Evolutionary conservation across 441 rosid genomes (phyloP), one percentile per base, ranked within the genome.

Genomic region (Melastoma candidum): DNA sequence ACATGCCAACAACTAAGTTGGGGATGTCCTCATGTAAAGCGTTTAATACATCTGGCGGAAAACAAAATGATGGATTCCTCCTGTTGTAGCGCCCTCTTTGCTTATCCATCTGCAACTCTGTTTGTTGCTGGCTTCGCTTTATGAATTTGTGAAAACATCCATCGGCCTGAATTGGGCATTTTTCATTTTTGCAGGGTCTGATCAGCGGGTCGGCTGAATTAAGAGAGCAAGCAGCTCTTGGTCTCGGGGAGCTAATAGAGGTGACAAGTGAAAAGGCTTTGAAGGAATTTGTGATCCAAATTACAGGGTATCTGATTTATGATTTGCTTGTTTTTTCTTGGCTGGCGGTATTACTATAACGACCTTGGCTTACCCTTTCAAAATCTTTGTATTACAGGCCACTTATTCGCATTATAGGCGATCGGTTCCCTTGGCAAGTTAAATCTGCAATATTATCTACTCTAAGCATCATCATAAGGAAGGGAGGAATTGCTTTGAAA

Each of bases 341-440:
- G 36, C 26, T 52, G 36, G 26, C 56, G 13, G 22, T 29, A 52
- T 36, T 17, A 52, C 43, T 25, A 24, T 7, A 36, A 27, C 26
- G 22, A 29, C 12, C 32, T 11, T 36, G 41, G 6, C 41, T 36
- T 4, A 36, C 41, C 29, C 56, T 12, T 36, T 14, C 32, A 12
- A 52, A 52, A 24, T 52, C 7, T 29, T 0, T 14, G 49, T 68
- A 46, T 57, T 72, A 68, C 90, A 90, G 97, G 85, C 97, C 99
- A 50, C 97, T 95, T 49, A 95, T 90, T 62, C 84, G 97, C 53
- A 90, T 90, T 63, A 80, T 95, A 65, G 97, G 99, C 50, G 97
- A 95, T 60, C 84, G 97, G 45, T 95, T 95, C 74, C 97, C 99
- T 47, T 95, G 99, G 99, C 99, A 90, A 75, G 97, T 95, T 70